Percentiles rank a stretch among this genome's conserved stretches.
Conservation (phyloP, 331 rosid species). For the Erythrophleum ivorense region DNA sequence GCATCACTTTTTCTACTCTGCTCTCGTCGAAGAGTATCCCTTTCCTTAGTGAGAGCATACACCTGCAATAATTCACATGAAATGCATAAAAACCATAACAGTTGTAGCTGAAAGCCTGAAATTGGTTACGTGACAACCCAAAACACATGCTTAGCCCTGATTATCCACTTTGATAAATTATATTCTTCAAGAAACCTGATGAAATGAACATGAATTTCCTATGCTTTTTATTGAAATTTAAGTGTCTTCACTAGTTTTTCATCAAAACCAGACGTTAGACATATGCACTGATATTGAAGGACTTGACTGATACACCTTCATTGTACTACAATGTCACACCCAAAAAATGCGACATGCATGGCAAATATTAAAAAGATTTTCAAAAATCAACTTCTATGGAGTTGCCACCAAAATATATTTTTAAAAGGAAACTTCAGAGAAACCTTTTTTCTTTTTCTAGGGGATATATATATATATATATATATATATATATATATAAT, state of each 20-base stretch:
- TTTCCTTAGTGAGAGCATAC: slow-evolving; percentile 96
- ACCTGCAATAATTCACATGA: slow-evolving; percentile 57
- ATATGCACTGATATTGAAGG: slow-evolving; percentile 1
- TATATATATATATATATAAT: background rate
- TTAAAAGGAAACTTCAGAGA: background rate
- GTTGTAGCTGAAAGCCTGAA: slow-evolving; percentile 20
- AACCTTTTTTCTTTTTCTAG: background rate
- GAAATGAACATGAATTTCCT: slow-evolving; percentile 32
- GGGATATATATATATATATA: background rate
- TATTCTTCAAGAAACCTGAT: slow-evolving; percentile 23
- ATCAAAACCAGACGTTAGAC: background rate
- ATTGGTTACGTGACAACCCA: slow-evolving; percentile 14
- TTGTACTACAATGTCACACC: background rate
- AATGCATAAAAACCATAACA: slow-evolving; percentile 17
- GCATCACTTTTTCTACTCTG: slow-evolving; percentile 95
- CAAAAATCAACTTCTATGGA: background rate
- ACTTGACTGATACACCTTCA: background rate
- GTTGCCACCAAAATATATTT: background rate
- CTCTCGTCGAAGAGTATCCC: slow-evolving; percentile 96
- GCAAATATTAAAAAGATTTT: background rate
- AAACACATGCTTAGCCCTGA: background rate
- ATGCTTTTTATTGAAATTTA: slow-evolving; percentile 31
- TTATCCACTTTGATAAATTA: slow-evolving; percentile 30
- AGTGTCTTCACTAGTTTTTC: background rate
- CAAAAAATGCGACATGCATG: background rate